Percentiles rank a stretch among this genome's conserved stretches.
phyloP scores from a whole-genome alignment of 2,329 filamentous ascomycete genomes.

The Ascochyta clinopodiicola region DNA sequence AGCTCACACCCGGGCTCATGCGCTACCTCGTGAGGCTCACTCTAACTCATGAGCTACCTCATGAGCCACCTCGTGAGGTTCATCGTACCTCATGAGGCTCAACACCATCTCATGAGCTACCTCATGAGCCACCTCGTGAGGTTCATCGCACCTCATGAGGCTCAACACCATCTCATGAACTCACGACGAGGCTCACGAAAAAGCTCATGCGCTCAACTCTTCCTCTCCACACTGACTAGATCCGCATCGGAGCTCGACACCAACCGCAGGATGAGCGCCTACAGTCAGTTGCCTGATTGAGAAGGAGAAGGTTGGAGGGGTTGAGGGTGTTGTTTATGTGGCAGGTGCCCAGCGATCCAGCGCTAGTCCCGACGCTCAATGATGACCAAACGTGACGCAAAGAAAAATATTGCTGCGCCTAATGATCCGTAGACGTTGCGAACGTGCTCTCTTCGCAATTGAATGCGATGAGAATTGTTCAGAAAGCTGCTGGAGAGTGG shows the following conservation, averaged over 20 bases:
- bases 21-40: too few relatives aligned
- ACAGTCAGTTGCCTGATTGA: not conserved
- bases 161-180: not conserved
- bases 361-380: not conserved
- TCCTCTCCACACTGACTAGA: not conserved
- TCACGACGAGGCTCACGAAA: too few relatives aligned
- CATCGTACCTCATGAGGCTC: too few relatives aligned
- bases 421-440: not conserved
- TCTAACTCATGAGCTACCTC: too few relatives aligned
- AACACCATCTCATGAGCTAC: too few relatives aligned
- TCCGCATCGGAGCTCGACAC: not conserved
- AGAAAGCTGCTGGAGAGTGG: too few relatives aligned
- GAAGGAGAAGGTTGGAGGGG: not conserved
- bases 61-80: too few relatives aligned
- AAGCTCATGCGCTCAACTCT: not conserved
- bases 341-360: not conserved
- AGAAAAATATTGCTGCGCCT: not conserved
- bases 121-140: too few relatives aligned
- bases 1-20: too few relatives aligned
- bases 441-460: too few relatives aligned
- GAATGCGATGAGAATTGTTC: too few relatives aligned
- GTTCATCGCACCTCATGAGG: not conserved
- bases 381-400: not conserved
- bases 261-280: too few relatives aligned
- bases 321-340: not conserved